These are phyloP conservation scores for Peniophora sp. DNA, from an alignment of 1,284 basidiomycete species.

Conservation along the genomic window DNA sequence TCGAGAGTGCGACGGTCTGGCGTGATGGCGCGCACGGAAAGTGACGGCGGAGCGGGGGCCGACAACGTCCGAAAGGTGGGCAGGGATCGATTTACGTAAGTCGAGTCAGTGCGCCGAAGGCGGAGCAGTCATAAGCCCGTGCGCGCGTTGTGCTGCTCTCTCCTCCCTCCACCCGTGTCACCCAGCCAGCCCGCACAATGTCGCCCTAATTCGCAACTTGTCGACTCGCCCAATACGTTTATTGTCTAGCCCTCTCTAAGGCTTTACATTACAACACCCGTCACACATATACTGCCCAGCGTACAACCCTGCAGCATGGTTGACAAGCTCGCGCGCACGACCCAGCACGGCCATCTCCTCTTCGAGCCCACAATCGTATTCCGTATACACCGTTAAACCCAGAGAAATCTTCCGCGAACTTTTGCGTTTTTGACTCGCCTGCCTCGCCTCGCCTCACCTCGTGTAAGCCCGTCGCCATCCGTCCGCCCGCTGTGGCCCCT, in stretches of 20 bases:
- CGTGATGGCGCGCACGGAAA: neutral
- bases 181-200: conserved; percentile 35
- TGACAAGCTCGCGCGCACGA: conserved; percentile 69
- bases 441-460: no score
- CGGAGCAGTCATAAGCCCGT: neutral
- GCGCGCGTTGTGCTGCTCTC: neutral
- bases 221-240: conserved; percentile 14
- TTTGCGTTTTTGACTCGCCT: no score
- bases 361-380: conserved; percentile 80
- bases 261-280: conserved; percentile 21
- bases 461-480: neutral
- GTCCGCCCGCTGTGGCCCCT: neutral
- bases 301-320: conserved; percentile 56
- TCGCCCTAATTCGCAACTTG: conserved; percentile 27
- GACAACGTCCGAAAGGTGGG: neutral
- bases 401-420: no score
- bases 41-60: neutral
- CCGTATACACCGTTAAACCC: conserved; percentile 68
- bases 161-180: conserved; percentile 14
- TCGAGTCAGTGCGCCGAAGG: neutral
- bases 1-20: neutral
- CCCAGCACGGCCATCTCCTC: conserved; percentile 75
- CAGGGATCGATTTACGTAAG: neutral
- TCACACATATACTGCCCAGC: conserved; percentile 29
- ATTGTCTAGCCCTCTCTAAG: conserved; percentile 5